Conservation (phyloP, 768 basidiomycete species). For the Naganishia onofrii region DNA sequence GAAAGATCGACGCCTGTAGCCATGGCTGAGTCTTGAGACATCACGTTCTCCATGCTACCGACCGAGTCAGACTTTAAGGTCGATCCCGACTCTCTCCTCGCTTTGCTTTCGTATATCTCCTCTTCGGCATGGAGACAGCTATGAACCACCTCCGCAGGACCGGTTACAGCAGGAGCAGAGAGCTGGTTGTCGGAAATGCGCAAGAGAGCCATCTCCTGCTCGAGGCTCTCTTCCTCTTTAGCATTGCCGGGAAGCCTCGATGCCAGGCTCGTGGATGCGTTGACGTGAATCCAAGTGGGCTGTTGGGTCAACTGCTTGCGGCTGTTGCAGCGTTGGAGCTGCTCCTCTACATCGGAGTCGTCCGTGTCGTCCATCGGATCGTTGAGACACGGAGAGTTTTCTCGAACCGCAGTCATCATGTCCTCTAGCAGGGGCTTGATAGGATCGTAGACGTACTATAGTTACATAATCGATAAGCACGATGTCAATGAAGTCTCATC, state of each 20-base stretch:
- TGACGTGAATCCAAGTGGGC: neutral
- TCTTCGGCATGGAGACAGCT: neutral
- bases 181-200: neutral
- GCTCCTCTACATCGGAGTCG: neutral
- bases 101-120: conserved; percentile 5
- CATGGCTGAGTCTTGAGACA: neutral
- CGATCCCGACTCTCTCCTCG: neutral
- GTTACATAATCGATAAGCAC: neutral
- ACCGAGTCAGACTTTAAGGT: neutral
- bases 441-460: conserved; percentile 30
- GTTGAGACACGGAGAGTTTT: conserved; percentile 18
- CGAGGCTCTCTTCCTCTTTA: neutral
- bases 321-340: neutral
- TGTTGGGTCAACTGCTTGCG: neutral
- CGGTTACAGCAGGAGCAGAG: neutral
- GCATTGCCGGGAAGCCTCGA: neutral
- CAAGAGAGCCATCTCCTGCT: neutral
- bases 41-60: too few species aligned
- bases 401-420: conserved; percentile 3
- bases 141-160: neutral
- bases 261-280: neutral
- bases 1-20: neutral
- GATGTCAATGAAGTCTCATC: neutral
- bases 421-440: conserved; percentile 22
- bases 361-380: neutral